Conservation (phyloP, 805 yeast species). For the Suhomyces vadensis region DNA sequence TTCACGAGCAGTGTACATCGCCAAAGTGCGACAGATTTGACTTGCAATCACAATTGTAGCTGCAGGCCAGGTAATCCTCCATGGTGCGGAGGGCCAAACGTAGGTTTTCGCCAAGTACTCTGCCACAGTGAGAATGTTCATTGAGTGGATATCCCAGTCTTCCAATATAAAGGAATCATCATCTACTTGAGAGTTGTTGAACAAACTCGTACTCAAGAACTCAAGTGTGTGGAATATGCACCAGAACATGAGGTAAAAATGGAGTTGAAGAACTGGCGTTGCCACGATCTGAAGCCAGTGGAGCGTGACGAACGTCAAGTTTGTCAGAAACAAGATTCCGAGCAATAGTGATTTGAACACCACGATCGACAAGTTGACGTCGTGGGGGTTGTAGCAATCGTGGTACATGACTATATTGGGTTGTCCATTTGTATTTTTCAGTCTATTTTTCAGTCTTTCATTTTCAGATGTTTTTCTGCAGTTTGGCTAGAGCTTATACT, state of each 20-base stretch:
- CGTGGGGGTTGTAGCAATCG: slow-evolving; percentile 24
- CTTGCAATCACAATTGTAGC: slow-evolving; percentile 52
- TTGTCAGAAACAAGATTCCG: slow-evolving; percentile 27
- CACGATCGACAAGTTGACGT: slow-evolving; percentile 32
- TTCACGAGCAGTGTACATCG: slow-evolving; percentile 86
- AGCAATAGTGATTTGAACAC: slow-evolving; percentile 33
- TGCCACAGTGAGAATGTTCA: slow-evolving; percentile 14
- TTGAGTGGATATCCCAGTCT: slow-evolving; percentile 23
- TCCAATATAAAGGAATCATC: slow-evolving; percentile 49
- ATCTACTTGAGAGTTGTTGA: slow-evolving; percentile 64
- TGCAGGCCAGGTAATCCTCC: slow-evolving; percentile 43
- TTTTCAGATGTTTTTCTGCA: too few species aligned
- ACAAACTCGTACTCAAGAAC: slow-evolving; percentile 75
- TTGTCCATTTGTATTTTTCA: too few species aligned
- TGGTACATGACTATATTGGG: slow-evolving; percentile 2
- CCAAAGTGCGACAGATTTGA: slow-evolving; percentile 65
- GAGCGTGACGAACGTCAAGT: slow-evolving; percentile 9
- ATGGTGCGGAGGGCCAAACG: slow-evolving; percentile 5
- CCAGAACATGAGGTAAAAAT: slow-evolving; percentile 7
- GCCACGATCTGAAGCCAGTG: slow-evolving; percentile 4
- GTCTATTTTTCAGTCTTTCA: not conserved
- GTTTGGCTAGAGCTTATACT: too few species aligned
- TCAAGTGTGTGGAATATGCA: slow-evolving; percentile 79
- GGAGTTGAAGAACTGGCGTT: slow-evolving; percentile 6
- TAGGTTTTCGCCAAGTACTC: slow-evolving; percentile 13